Conservation (phyloP, 768 basidiomycete species). For the Ramaria sp. region DNA sequence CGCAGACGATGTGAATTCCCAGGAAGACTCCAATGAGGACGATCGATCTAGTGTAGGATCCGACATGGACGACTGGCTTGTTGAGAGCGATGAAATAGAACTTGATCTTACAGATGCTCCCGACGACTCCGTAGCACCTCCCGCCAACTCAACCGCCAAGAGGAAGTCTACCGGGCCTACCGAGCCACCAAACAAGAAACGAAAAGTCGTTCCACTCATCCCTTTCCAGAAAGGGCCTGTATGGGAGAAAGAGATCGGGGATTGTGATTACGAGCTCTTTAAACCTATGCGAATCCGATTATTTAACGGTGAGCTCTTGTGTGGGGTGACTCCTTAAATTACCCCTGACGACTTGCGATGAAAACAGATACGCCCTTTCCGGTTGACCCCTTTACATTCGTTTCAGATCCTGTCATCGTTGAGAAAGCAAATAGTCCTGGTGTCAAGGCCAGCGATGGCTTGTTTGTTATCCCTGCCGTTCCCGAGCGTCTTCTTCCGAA, state of each 20-base stretch:
- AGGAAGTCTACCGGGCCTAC: constrained; percentile 48
- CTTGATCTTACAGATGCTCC: constrained; percentile 20
- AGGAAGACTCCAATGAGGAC: constrained; percentile 41
- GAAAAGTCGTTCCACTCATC: constrained; percentile 66
- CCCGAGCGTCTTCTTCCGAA: constrained; percentile 15
- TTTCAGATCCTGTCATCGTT: constrained; percentile 32
- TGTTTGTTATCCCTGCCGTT: constrained; percentile 20
- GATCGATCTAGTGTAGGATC: constrained; percentile 61
- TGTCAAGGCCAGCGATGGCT: background rate
- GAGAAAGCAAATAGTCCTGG: background rate
- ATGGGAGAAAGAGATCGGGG: constrained; percentile 63
- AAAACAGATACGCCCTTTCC: constrained; percentile 55
- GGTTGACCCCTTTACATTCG: constrained; percentile 69
- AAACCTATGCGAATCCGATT: constrained; percentile 66
- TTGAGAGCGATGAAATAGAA: constrained; percentile 51
- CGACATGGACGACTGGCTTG: constrained; percentile 70
- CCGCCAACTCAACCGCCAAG: constrained; percentile 37
- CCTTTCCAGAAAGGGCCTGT: constrained; percentile 76
- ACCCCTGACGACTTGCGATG: background rate
- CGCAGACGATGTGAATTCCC: constrained; percentile 59
- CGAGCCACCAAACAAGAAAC: constrained; percentile 48
- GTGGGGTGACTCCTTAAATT: background rate
- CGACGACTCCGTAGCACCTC: constrained; percentile 18
- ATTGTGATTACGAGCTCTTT: constrained; percentile 60
- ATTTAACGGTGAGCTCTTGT: constrained; percentile 55